Percentiles rank a stretch among this genome's conserved stretches.
These are phyloP conservation scores for Vitis hybrid DNA, from an alignment of 177 flowering plant species.

Conservation along the genomic window DNA sequence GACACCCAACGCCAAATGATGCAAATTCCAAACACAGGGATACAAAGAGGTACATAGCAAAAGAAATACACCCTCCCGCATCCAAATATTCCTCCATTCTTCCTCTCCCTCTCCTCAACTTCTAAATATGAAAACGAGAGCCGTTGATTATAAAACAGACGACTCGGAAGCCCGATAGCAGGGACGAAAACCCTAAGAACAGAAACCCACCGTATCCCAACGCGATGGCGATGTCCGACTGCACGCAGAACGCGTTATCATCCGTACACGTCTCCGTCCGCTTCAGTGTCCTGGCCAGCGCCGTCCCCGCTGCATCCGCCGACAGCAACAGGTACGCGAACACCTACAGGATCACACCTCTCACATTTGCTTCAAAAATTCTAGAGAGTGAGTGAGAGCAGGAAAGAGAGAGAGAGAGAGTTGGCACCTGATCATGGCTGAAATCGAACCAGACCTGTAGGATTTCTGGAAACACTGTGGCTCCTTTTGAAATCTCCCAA, in stretches of 20 bases:
- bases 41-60: too few species aligned
- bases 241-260: slow-evolving; percentile 58
- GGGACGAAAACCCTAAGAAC: slow-evolving; percentile 58
- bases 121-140: slow-evolving; percentile 61
- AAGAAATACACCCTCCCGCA: slow-evolving; percentile 17
- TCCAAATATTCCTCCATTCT: background rate
- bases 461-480: slow-evolving; percentile 63
- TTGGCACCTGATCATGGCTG: slow-evolving; percentile 83
- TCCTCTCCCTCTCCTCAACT: too few species aligned
- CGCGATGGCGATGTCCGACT: slow-evolving; percentile 59
- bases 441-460: slow-evolving; percentile 92
- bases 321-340: slow-evolving; percentile 71
- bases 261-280: slow-evolving; percentile 47
- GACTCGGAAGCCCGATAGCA: slow-evolving; percentile 82
- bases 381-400: background rate
- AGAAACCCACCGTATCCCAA: slow-evolving; percentile 74
- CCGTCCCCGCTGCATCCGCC: slow-evolving; percentile 66
- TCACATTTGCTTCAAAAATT: background rate
- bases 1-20: too few species aligned
- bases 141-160: slow-evolving; percentile 72
- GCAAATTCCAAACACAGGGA: too few species aligned
- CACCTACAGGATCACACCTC: slow-evolving; percentile 32
- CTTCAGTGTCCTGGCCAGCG: slow-evolving; percentile 41
- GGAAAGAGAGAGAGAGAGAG: background rate
- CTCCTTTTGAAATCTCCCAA: slow-evolving; percentile 73